phyloP scores from a whole-genome alignment of 306 rosid species.

The Dalbergia cultrata region DNA sequence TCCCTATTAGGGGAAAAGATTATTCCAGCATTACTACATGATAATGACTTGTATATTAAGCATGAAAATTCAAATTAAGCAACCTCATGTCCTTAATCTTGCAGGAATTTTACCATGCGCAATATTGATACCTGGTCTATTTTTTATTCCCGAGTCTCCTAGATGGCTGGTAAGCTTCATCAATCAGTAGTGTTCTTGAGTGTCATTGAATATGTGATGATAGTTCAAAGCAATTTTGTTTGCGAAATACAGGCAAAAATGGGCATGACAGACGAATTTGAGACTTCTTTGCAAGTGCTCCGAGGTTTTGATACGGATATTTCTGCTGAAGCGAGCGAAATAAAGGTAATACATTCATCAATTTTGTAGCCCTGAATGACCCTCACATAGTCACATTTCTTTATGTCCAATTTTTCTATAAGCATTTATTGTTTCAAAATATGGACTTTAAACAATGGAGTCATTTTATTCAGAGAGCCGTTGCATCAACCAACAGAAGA shows the following conservation, averaged over 20 bases:
- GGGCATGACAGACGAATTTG: slow-evolving; percentile 97
- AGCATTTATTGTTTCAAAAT: slow-evolving; percentile 22
- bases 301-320: slow-evolving; percentile 93
- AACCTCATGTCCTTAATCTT: slow-evolving; percentile 37
- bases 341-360: slow-evolving; percentile 57
- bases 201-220: slow-evolving; percentile 18
- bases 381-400: slow-evolving; percentile 21
- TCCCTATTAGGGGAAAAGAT: not conserved
- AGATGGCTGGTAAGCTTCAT: slow-evolving; percentile 88
- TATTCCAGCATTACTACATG: slow-evolving; percentile 21
- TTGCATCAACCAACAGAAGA: slow-evolving; percentile 75
- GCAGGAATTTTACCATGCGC: slow-evolving; percentile 92
- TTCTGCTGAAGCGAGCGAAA: slow-evolving; percentile 82
- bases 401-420: slow-evolving; percentile 29
- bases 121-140: slow-evolving; percentile 87
- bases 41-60: slow-evolving; percentile 1
- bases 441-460: slow-evolving; percentile 30
- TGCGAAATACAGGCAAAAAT: slow-evolving; percentile 77
- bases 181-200: slow-evolving; percentile 26
- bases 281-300: slow-evolving; percentile 93
- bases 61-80: slow-evolving; percentile 31
- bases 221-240: slow-evolving; percentile 34
- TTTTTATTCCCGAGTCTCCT: slow-evolving; percentile 98
- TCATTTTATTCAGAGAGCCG: slow-evolving; percentile 68
- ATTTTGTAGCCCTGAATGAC: slow-evolving; percentile 11